Conservation (phyloP, 2,329 filamentous ascomycete genomes). For the Thyridium curvatum region DNA sequence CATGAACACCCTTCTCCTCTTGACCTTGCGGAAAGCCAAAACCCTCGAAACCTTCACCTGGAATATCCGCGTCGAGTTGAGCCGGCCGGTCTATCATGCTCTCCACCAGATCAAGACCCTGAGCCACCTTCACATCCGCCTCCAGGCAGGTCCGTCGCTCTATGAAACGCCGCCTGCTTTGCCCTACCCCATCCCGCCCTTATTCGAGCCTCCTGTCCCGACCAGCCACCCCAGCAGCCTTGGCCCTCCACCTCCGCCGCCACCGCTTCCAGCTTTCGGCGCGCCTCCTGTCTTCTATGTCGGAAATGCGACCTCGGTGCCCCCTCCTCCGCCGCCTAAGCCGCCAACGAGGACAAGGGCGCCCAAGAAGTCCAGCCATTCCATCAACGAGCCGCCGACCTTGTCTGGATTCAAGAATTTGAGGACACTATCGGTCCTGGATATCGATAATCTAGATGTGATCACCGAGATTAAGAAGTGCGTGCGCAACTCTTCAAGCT, state of each 20-base stretch:
- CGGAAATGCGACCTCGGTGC: slow-evolving; percentile 16
- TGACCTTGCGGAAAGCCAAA: slow-evolving; percentile 49
- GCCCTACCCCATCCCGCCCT: slow-evolving; percentile 19
- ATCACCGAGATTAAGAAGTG: slow-evolving; percentile 49
- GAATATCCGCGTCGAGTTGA: slow-evolving; percentile 60
- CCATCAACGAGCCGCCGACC: slow-evolving; percentile 38
- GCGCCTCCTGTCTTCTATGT: slow-evolving; percentile 13
- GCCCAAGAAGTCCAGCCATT: slow-evolving; percentile 20
- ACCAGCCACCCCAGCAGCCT: slow-evolving; percentile 16
- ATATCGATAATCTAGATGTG: slow-evolving; percentile 54
- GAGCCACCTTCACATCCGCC: slow-evolving; percentile 48
- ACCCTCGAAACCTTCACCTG: slow-evolving; percentile 54
- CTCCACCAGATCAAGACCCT: slow-evolving; percentile 48
- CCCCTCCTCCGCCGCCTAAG: slow-evolving; percentile 27
- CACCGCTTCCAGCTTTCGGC: slow-evolving; percentile 1
- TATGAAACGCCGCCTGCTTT: slow-evolving; percentile 44
- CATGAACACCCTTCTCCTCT: slow-evolving; percentile 52
- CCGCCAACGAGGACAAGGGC: slow-evolving; percentile 23
- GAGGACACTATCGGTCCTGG: slow-evolving; percentile 46
- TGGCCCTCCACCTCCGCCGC: neutral
- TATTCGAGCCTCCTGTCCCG: slow-evolving; percentile 4
- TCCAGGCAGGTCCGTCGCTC: slow-evolving; percentile 51
- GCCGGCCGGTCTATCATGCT: slow-evolving; percentile 48
- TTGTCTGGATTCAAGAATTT: slow-evolving; percentile 52
- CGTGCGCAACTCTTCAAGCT: slow-evolving; percentile 46